These are phyloP conservation scores for Phaseolus coccineus DNA, from an alignment of 331 rosid species.

Conservation along the genomic window DNA sequence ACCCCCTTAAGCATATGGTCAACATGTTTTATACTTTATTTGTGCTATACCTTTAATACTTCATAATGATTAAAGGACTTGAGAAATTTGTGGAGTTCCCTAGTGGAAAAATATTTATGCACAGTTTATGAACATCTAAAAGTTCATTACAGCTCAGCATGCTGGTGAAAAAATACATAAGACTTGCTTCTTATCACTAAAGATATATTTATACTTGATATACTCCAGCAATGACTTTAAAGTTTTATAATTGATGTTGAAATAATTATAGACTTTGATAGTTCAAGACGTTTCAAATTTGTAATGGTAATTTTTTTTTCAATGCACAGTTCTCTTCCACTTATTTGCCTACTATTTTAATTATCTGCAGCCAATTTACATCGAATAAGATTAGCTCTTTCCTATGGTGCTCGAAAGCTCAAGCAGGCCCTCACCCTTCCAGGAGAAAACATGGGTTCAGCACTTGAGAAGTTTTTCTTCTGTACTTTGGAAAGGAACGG, in stretches of 20 bases:
- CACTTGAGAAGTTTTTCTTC: constrained; percentile 64
- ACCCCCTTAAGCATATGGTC: constrained; percentile 18
- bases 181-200: constrained; percentile 23
- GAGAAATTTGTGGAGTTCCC: too few relatives aligned
- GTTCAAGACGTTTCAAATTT: constrained; percentile 15
- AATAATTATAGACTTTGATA: neutral
- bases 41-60: constrained; percentile 30
- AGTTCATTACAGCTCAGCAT: neutral
- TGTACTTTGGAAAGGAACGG: constrained; percentile 86
- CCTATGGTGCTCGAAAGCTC: constrained; percentile 73
- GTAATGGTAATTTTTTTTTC: constrained; percentile 21
- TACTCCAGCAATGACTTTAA: constrained; percentile 10
- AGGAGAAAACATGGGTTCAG: constrained; percentile 67
- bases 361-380: constrained; percentile 69
- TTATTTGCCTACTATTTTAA: constrained; percentile 12
- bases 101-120: too few relatives aligned
- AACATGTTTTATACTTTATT: constrained; percentile 7
- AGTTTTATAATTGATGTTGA: constrained; percentile 9
- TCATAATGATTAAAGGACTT: neutral
- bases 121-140: neutral
- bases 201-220: constrained; percentile 18
- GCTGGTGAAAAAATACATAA: constrained; percentile 3
- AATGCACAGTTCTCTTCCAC: constrained; percentile 16
- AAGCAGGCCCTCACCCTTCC: constrained; percentile 63
- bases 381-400: constrained; percentile 73